Percentiles rank a stretch among this genome's conserved stretches.
Evolutionary conservation across 345 rosid genomes (phyloP).

Genomic region (Nephelium lappaceum): DNA sequence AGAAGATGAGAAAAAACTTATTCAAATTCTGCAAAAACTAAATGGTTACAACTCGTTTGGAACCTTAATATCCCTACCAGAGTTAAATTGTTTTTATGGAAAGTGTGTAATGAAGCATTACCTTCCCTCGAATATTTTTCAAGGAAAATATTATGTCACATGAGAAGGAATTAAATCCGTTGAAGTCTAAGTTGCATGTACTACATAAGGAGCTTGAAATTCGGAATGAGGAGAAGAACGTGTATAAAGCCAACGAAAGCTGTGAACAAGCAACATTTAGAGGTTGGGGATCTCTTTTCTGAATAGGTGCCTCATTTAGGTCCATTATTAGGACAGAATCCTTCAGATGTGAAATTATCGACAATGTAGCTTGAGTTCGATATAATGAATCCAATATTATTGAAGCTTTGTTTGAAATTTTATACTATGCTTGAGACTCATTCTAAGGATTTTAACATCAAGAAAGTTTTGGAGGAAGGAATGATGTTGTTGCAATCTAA

Average conservation of each 20-base stretch:
- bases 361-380: constrained; percentile 32
- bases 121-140: too few species aligned
- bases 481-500: too few species aligned
- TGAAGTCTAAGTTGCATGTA: constrained; percentile 83
- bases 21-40: too few species aligned
- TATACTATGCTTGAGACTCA: constrained; percentile 53
- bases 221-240: constrained; percentile 96
- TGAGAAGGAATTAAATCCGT: constrained; percentile 83
- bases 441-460: constrained; percentile 56
- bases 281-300: constrained; percentile 42
- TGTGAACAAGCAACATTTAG: constrained; percentile 89
- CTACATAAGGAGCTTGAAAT: constrained; percentile 85
- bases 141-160: constrained; percentile 70
- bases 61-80: too few species aligned
- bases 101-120: too few species aligned
- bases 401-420: constrained; percentile 56
- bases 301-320: constrained; percentile 32
- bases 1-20: too few species aligned
- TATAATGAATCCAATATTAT: constrained; percentile 36
- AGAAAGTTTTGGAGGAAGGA: constrained; percentile 51
- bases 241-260: constrained; percentile 86
- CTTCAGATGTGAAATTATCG: constrained; percentile 26
- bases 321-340: constrained; percentile 9
- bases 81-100: too few species aligned
- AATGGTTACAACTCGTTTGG: too few species aligned